Base-by-base conservation (phyloP, 306 rosid species). In the Cucumis sativus region DNA sequence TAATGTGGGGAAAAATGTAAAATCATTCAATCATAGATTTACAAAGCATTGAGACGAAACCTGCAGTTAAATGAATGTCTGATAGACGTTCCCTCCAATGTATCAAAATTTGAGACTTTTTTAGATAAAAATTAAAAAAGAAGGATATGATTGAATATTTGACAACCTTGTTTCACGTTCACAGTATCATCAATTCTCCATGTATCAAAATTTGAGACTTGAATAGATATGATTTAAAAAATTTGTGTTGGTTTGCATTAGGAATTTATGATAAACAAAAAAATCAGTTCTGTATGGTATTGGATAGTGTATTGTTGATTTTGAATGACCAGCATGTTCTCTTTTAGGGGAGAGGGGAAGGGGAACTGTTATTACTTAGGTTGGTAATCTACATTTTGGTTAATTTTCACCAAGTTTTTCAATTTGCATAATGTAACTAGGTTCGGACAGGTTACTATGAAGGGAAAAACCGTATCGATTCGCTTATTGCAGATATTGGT, bases 381-480 rank as follows among this genome's bases (percentile, higher is more conserved):
- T 35, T 35, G 70, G 23, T 37, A 18, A 52, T 52, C 57, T 52
- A 16, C 6, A 16, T 52, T 15, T 52, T 16, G n/a, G 57, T 52
- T 52, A 52, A 1, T 16, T 47, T 52, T 52, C 17, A 1, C 57
- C 57, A 52, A 82, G 30, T 65, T 69, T 60, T 74, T 47, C 66
- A 74, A 21, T 41, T 59, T 79, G 41, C 68, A 81, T 52, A 69
- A 81, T 85, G 77, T 80, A 52, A 73, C 59, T 77, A 94, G 97
- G 97, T 94, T 47, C 85, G 97, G 45, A 94, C 96, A 28, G 98
- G 92, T 63, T 94, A 85, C 82, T 92, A 83, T 83, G 97, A 94
- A 82, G 98, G 98, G 33, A 92, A 89, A 84, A 92, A 90, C 47
- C 95, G 98, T 64, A 83, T 94, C 60, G 95, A 90, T 86, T 92